phyloP scores from a whole-genome alignment of 78 protist genomes.

The Diacronema lutheri region DNA sequence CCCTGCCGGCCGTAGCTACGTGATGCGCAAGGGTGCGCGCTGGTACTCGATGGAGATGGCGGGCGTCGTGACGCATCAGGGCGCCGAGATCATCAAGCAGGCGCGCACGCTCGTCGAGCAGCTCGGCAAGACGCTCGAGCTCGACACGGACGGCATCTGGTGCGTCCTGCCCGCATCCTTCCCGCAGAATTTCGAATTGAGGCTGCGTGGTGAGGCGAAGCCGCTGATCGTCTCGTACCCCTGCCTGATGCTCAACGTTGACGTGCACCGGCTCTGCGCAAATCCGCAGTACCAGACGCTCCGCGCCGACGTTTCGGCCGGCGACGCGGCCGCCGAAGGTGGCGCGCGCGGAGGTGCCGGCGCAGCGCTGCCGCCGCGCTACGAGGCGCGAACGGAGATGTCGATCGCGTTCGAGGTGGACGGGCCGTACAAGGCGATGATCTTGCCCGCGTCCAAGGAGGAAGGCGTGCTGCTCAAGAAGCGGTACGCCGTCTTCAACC shows the following conservation, averaged over 20 bases:
- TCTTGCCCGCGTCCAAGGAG: slow-evolving; percentile 94
- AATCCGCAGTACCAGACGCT: slow-evolving; percentile 94
- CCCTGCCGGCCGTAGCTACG: slow-evolving; percentile 99
- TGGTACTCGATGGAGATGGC: slow-evolving; percentile 99
- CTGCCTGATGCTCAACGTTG: slow-evolving; percentile 87
- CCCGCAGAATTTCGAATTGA: slow-evolving; percentile 79
- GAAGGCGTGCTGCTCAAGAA: slow-evolving; percentile 87
- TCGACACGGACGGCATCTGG: slow-evolving; percentile 99
- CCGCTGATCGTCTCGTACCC: slow-evolving; percentile 72
- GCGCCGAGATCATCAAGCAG: slow-evolving; percentile 88
- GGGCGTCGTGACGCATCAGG: slow-evolving; percentile 95
- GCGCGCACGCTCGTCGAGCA: slow-evolving; percentile 81
- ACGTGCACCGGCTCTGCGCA: slow-evolving; percentile 70
- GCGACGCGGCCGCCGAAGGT: too few species aligned
- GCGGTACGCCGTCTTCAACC: slow-evolving; percentile 94
- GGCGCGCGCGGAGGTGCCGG: not conserved
- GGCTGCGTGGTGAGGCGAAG: not conserved
- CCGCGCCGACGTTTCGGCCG: slow-evolving; percentile 8
- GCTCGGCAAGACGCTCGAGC: slow-evolving; percentile 95
- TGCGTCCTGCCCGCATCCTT: slow-evolving; percentile 91
- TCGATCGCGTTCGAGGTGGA: slow-evolving; percentile 97
- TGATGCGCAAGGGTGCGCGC: slow-evolving; percentile 96
- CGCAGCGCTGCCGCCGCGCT: slow-evolving; percentile 4
- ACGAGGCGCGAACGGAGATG: slow-evolving; percentile 72
- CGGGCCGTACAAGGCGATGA: slow-evolving; percentile 98